Evolutionary conservation across 2,329 filamentous ascomycete species (phyloP), one percentile per base, ranked within the genome.

Genomic region (Colletotrichum falcatum): DNA sequence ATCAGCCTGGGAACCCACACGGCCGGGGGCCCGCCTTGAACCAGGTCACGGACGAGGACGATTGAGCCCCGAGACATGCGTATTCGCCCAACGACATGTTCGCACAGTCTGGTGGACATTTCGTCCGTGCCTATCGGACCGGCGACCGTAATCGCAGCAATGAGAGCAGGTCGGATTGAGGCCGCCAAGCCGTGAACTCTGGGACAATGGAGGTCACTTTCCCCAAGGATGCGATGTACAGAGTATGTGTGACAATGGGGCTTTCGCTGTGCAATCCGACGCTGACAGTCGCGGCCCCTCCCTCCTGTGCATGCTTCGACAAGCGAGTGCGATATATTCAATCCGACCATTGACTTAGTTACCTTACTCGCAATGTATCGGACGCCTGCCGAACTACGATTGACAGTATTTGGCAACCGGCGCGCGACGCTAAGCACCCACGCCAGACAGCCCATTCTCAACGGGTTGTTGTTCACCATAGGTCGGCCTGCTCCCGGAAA

Each of bases 111-210:
- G 30, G n/a, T n/a, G n/a, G n/a, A n/a, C n/a, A n/a, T n/a, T n/a
- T n/a, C n/a, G n/a, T n/a, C n/a, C n/a, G n/a, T n/a, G n/a, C n/a
- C n/a, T n/a, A n/a, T n/a, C n/a, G n/a, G n/a, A 65, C 44, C 33
- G 37, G 59, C 26, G 23, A 37, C 44, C 60, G 66, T 70, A 70
- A 61, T 55, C 39, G 33, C 26, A 55, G 55, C 66, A 70, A 70
- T 70, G 55, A 70, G 62, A 49, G 37, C 33, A 61, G 18, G 54
- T 42, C 30, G 46, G 48, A 65, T 54, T 30, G 60, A 28, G 12
- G 7, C 30, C 7, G 30, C 56, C 44, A n/a, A n/a, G n/a, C n/a
- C n/a, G n/a, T n/a, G n/a, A n/a, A n/a, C n/a, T n/a, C n/a, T n/a
- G n/a, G n/a, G n/a, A n/a, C n/a, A n/a, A n/a, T n/a, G n/a, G n/a